Base-by-base conservation (phyloP, 148 eudicot species). In the Suaeda aralocaspica region DNA sequence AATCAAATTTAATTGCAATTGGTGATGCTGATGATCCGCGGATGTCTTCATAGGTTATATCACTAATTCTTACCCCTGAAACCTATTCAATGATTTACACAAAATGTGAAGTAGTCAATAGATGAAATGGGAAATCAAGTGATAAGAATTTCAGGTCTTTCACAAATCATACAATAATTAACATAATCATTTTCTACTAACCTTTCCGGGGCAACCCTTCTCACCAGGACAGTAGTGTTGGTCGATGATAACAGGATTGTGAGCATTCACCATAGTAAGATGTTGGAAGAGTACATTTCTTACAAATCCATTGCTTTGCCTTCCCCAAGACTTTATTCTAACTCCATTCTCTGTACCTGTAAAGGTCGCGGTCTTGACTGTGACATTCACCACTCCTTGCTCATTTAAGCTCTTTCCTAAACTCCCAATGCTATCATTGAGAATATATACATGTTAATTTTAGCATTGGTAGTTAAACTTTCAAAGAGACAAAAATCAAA, bases 141-240 rank as follows among this genome's bases (percentile, higher is more conserved):
- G 50, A 3, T 0, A 46, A 46, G 50, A 13, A 46, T 46, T 6
- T 10, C 3, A 12, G 9, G 2, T 45, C 12, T 6, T 0, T 13
- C 9, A 9, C 9, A 13, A 12, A 13, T 5, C 15, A 6, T 5
- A 44, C 13, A 44, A 44, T 1, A 1, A 44, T 1, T 44, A 6
- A 10, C 13, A 44, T 12, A 44, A 44, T 44, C 11, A 6, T 1
- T 12, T 44, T 44, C 16, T 29, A 1, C 24, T 59, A 8, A 72
- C 69, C 77, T 66, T 31, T 56, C 57, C 19, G 3, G 79, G 80
- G n/a, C 82, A 78, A 1, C 62, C 41, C 7, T 30, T 64, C 5
- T 68, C 59, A 26, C 44, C n/a, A 1, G 84, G 81, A 36, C 87
- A 84, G 51, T 84, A 84, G n/a, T 67, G 70, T 73, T 84, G 87